Percentiles rank a stretch among this genome's conserved stretches.
Evolutionary conservation across 2,329 filamentous ascomycete species (phyloP).

Genomic region (Cordyceps militaris): DNA sequence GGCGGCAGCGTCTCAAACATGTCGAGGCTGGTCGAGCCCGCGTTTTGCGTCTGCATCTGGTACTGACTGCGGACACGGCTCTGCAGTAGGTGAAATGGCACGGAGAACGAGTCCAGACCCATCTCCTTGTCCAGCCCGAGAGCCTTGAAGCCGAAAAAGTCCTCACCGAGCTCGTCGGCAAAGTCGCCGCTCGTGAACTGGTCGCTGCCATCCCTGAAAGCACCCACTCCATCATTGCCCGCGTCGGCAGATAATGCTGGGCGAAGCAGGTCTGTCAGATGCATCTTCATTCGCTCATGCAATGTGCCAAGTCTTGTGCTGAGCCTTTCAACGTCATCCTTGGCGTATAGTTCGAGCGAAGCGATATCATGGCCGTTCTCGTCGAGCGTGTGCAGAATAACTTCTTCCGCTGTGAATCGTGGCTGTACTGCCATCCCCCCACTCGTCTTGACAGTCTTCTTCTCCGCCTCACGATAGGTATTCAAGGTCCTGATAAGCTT

Average conservation of each 20-base stretch:
- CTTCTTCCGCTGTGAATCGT: slow-evolving; percentile 75
- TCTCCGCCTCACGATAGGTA: slow-evolving; percentile 76
- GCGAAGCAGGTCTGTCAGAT: slow-evolving; percentile 87
- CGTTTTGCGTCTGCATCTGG: slow-evolving; percentile 64
- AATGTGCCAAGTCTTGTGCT: slow-evolving; percentile 71
- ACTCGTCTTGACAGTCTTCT: slow-evolving; percentile 49
- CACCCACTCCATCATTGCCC: slow-evolving; percentile 75
- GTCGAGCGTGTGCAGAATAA: slow-evolving; percentile 76
- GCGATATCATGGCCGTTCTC: slow-evolving; percentile 81
- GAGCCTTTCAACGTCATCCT: slow-evolving; percentile 86
- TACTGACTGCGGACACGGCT: slow-evolving; percentile 81
- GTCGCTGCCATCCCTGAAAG: slow-evolving; percentile 94
- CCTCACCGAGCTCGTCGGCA: slow-evolving; percentile 93
- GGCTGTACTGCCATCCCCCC: slow-evolving; percentile 45
- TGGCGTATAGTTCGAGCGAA: slow-evolving; percentile 75
- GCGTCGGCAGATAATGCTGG: slow-evolving; percentile 72
- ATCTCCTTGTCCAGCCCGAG: slow-evolving; percentile 88
- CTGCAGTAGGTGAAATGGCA: slow-evolving; percentile 89
- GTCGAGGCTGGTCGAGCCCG: slow-evolving; percentile 49
- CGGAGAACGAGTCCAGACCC: slow-evolving; percentile 77
- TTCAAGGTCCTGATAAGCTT: slow-evolving; percentile 76
- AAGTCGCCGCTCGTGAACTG: slow-evolving; percentile 97
- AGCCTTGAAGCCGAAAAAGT: slow-evolving; percentile 98
- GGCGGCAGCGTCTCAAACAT: slow-evolving; percentile 62
- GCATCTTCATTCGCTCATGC: slow-evolving; percentile 89